Evolutionary conservation across 495 filamentous ascomycete species (phyloP), one percentile per base, ranked within the genome.

Genomic region (Neurospora sp.): DNA sequence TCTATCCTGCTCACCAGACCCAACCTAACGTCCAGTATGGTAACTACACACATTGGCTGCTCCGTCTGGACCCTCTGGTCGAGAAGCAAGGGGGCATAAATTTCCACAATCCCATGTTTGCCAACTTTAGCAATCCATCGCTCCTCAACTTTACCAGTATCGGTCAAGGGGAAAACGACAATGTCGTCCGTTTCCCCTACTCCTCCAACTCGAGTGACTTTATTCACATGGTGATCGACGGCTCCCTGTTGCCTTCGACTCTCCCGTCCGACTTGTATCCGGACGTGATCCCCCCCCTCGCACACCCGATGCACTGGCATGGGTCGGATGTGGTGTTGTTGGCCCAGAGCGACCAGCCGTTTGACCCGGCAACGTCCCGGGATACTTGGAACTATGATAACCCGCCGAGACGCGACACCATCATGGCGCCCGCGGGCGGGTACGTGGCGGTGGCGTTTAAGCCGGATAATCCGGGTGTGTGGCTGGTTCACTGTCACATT

Each of bases 361-460:
- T 83, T 76, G 81, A 71, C 62, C 38, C 75, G 59, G 42, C 69
- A 10, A 48, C 75, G 23, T 54, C 79, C 48, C 42, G 11, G n/a
- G 44, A 74, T 41, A 11, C 10, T 5, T 62, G 85, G 35, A 83
- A 85, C 39, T 75, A 79, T 23, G 42, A 73, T 0, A 89, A 85
- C 76, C 88, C 90, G 5, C 84, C 86, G 9, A 82, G 90, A 0
- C 83, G 90, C 4, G 90, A 92, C 76, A 85, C 86, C 3, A 85
- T 86, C 2, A 82, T 88, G 73, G 74, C 90, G 5, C 71, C 74
- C 0, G 74, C 70, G 0, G 41, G 40, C 1, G 85, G 84, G 4
- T 81, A 85, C 76, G 71, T 86, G 20, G 78, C 86, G 7, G 80
- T 89, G 20, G 85, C 83, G 1, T 89, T 87, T 76, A 78, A 85